Base-by-base conservation (phyloP, 2,329 filamentous ascomycete species). In the Falciphora oryzae region DNA sequence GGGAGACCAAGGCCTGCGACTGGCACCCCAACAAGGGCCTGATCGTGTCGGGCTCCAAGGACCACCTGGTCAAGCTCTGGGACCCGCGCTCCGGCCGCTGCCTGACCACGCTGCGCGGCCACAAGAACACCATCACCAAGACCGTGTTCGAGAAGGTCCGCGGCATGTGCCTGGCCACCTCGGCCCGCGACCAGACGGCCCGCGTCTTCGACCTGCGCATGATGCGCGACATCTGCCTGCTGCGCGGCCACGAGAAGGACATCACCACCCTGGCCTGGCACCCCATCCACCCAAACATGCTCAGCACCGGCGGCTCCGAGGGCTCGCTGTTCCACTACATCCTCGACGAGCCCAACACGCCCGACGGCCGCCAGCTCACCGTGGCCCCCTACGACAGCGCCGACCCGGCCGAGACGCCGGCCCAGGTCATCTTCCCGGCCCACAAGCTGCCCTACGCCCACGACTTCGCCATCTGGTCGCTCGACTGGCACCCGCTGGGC, bases 1-100 rank as follows among this genome's bases (percentile, higher is more conserved):
- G 95, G 95, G 95, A 99, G 74, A 93, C 92, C 27, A 98, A 98
- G 77, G 92, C 89, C 63, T 96, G 96, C 65, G 94, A 99, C 74
- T 99, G 95, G 95, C 95, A 99, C 79, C 93, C 94, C 1, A 91
- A 89, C 27, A 98, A 97, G 78, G 95, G 95, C 1, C 79, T 99
- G 5, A 84, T 99, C 38, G 94, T 97, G 4, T 98, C 95, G 0
- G 95, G 95, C 53, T 98, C 94, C 14, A 99, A 99, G 78, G 95
- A 99, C 73, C 94, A 99, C 76, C 82, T 96, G 67, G 92, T 99
- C 72, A 98, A 98, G 76, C 87, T 99, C 58, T 99, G 95, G 95
- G 95, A 99, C 75, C 95, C 95, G n/a, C 86, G 95, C 65, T 94
- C 89, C 6, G 89, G 91, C 50, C 89, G 93, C 58, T 97, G 93